Evolutionary conservation across 2,329 filamentous ascomycete genomes (phyloP).

Genomic region (Alternaria ethzedia): DNA sequence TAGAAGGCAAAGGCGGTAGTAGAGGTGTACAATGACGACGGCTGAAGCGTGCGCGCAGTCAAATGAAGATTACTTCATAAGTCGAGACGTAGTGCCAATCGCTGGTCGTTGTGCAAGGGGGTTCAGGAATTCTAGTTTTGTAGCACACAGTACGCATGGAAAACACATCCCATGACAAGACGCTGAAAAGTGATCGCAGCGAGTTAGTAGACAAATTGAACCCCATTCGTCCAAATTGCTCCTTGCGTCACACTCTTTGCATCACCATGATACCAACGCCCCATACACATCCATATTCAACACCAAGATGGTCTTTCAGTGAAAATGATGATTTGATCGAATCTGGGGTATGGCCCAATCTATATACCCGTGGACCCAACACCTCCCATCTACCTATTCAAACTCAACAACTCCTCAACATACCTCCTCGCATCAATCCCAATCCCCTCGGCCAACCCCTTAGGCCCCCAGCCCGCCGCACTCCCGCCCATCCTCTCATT

Average conservation of each 20-base stretch:
- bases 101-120: neutral
- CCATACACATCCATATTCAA: neutral
- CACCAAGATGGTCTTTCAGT: neutral
- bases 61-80: neutral
- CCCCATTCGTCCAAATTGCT: no score
- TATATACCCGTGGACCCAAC: neutral
- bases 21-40: no score
- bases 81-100: neutral
- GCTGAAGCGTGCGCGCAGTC: neutral
- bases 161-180: neutral
- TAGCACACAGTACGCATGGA: neutral
- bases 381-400: conserved; percentile 57
- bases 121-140: neutral
- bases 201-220: neutral
- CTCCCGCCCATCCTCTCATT: conserved; percentile 46
- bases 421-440: conserved; percentile 78
- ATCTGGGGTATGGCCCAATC: neutral
- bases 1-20: neutral
- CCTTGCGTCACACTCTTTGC: neutral
- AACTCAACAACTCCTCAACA: conserved; percentile 72
- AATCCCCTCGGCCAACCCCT: conserved; percentile 72
- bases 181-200: neutral
- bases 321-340: neutral
- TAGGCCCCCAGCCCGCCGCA: conserved; percentile 62
- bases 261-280: neutral